A percentile compares a stretch with the other conserved stretches of the same genome.
phyloP scores from a whole-genome alignment of 805 yeast species.

The Monosporozyma aerobia region DNA sequence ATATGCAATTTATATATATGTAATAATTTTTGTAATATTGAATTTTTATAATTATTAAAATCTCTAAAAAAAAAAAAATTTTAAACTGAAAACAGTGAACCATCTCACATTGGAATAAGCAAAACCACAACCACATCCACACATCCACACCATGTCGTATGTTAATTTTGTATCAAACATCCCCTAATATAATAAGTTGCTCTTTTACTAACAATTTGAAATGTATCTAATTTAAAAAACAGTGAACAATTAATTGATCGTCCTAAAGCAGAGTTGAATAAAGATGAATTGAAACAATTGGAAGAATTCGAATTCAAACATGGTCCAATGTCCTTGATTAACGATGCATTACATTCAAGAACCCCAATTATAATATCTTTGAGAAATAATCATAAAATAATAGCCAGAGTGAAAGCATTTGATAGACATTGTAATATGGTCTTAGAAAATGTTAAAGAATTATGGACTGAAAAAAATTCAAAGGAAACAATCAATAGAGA shows the following conservation, averaged over 20 bases:
- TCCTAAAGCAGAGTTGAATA: conserved; percentile 72
- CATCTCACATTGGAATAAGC: neutral
- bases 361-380: conserved; percentile 79
- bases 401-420: conserved; percentile 86
- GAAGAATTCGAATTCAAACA: conserved; percentile 84
- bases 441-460: conserved; percentile 82
- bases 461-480: conserved; percentile 63
- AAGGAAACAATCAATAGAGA: conserved; percentile 53
- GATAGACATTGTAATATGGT: conserved; percentile 95
- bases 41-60: neutral
- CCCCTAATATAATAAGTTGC: neutral
- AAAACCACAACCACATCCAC: neutral
- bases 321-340: conserved; percentile 88
- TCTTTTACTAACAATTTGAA: conserved; percentile 8
- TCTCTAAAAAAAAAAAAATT: neutral
- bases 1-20: neutral
- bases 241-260: conserved; percentile 62
- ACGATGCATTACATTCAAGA: conserved; percentile 65
- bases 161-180: neutral
- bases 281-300: conserved; percentile 64
- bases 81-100: neutral
- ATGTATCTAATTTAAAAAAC: neutral
- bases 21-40: neutral
- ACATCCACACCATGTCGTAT: conserved; percentile 6
- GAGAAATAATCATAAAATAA: conserved; percentile 85